Conservation (phyloP, 805 yeast species). For the Geotrichum ghanense region DNA sequence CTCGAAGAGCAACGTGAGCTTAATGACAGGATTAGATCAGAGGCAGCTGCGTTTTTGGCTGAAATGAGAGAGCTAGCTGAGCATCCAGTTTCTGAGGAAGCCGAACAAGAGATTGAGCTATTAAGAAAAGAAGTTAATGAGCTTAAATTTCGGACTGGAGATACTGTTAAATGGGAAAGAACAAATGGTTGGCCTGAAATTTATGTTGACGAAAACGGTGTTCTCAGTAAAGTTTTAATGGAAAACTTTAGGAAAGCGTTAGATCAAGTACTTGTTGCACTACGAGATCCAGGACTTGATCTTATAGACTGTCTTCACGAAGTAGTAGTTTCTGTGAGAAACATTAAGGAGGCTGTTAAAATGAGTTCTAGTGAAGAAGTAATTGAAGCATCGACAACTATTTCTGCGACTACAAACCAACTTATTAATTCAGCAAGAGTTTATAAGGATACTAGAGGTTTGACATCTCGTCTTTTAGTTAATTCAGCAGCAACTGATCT, state of each 20-base stretch:
- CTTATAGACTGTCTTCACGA: conserved; percentile 25
- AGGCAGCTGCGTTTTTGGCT: conserved; percentile 25
- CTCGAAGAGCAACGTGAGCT: conserved; percentile 18
- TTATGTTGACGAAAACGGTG: conserved; percentile 17
- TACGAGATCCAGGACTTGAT: conserved; percentile 16
- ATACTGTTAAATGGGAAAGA: conserved; percentile 22
- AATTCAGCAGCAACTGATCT: conserved; percentile 71
- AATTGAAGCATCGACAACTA: conserved; percentile 25
- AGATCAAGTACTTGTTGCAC: conserved; percentile 24
- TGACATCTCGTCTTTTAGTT: conserved; percentile 59
- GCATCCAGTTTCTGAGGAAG: conserved; percentile 10
- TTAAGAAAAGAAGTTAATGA: conserved; percentile 25
- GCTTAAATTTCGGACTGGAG: conserved; percentile 26
- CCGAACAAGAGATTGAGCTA: conserved; percentile 16
- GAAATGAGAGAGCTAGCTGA: conserved; percentile 30
- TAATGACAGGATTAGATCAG: conserved; percentile 28
- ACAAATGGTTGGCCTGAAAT: conserved; percentile 16
- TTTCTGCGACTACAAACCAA: conserved; percentile 62
- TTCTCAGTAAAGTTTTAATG: conserved; percentile 17
- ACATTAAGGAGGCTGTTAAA: conserved; percentile 18
- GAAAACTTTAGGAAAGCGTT: conserved; percentile 23
- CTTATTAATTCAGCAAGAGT: conserved; percentile 69
- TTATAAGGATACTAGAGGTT: conserved; percentile 47
- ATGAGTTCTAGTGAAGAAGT: conserved; percentile 11
- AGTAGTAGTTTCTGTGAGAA: conserved; percentile 24